phyloP scores from a whole-genome alignment of 1,284 basidiomycete genomes.

The Polyporus tsugae region DNA sequence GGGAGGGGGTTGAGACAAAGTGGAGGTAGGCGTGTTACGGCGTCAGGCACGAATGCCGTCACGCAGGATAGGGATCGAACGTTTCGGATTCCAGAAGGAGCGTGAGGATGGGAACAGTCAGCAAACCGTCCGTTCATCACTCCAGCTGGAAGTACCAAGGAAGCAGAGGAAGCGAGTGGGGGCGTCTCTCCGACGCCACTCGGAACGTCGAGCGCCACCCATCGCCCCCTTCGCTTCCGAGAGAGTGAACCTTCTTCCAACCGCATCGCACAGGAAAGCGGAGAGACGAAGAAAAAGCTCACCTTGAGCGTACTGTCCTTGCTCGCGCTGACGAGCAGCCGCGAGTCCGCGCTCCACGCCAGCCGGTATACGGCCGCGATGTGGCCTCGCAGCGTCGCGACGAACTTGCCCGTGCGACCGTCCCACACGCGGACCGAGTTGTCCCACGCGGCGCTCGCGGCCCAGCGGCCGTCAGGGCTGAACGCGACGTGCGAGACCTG shows the following conservation, averaged over 20 bases:
- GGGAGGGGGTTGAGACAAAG: constrained; percentile 4
- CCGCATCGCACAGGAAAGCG: background rate
- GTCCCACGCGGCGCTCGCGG: constrained; percentile 93
- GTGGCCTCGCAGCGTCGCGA: constrained; percentile 92
- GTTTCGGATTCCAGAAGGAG: background rate
- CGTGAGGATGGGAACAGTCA: background rate
- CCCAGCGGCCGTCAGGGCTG: constrained; percentile 92
- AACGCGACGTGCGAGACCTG: constrained; percentile 97
- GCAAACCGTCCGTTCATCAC: constrained; percentile 3
- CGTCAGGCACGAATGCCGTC: constrained; percentile 3
- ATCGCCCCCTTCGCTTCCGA: background rate
- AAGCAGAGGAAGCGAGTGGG: background rate
- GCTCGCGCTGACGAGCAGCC: constrained; percentile 92
- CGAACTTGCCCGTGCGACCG: constrained; percentile 91
- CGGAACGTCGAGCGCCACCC: constrained; percentile 1
- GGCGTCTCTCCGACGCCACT: constrained; percentile 1
- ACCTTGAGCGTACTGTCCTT: constrained; percentile 98
- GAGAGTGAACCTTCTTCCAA: background rate
- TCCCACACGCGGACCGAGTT: constrained; percentile 95
- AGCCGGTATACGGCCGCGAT: constrained; percentile 95
- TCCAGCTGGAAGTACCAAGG: background rate
- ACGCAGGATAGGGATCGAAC: background rate
- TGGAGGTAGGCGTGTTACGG: background rate
- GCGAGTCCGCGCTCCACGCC: constrained; percentile 94
- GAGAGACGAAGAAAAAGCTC: constrained; percentile 33